Conservation (phyloP, 2,329 filamentous ascomycete genomes). For the Colletotrichum orbiculare region DNA sequence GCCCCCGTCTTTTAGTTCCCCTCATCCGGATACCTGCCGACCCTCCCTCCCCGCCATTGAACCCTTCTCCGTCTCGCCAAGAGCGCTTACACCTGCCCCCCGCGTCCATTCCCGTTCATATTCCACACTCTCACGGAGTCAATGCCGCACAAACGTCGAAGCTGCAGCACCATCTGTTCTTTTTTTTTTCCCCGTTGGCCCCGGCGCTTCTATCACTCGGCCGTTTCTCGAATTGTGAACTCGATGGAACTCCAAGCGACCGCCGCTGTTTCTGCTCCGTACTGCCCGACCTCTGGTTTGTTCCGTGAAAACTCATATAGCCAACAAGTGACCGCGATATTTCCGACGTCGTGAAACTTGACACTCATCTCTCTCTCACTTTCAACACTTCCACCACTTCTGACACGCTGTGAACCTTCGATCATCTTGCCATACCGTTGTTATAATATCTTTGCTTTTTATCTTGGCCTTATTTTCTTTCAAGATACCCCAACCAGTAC, state of each 20-base stretch:
- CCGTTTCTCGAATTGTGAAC: slow-evolving; percentile 3
- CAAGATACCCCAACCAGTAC: slow-evolving; percentile 6
- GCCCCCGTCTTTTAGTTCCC: neutral
- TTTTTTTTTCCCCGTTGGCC: no score
- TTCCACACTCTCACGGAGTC: slow-evolving; percentile 7
- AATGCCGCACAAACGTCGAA: slow-evolving; percentile 25
- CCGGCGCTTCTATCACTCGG: neutral
- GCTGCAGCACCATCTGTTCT: slow-evolving; percentile 1
- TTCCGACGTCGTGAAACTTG: neutral
- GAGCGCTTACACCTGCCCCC: slow-evolving; percentile 32
- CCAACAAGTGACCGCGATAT: slow-evolving; percentile 15
- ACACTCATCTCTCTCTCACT: neutral
- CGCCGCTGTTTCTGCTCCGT: slow-evolving; percentile 6
- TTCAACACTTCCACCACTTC: neutral
- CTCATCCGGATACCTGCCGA: slow-evolving; percentile 3
- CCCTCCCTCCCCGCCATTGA: slow-evolving; percentile 12
- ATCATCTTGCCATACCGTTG: neutral
- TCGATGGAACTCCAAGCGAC: slow-evolving; percentile 32
- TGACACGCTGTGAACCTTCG: neutral
- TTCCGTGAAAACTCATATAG: slow-evolving; percentile 17
- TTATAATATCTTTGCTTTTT: neutral
- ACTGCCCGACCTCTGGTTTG: neutral
- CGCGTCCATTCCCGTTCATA: neutral
- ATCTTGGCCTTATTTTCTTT: neutral
- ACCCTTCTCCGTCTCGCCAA: slow-evolving; percentile 11